Percentiles rank a stretch among this genome's conserved stretches.
These are phyloP conservation scores for Endotrypanum monterogeii DNA, from an alignment of 208 protist genomes.

Conservation along the genomic window DNA sequence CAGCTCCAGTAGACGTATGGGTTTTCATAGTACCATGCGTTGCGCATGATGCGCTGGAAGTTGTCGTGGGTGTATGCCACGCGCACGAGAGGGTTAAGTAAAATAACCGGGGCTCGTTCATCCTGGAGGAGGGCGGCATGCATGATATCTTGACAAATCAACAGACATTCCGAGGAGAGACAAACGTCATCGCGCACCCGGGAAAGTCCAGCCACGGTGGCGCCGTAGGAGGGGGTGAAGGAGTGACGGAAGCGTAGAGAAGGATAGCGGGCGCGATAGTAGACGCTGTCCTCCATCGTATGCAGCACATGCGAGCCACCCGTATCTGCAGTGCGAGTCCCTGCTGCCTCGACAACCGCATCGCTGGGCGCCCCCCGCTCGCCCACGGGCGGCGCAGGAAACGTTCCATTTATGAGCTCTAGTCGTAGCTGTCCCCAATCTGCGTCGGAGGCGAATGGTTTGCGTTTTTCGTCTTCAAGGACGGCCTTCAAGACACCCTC, in stretches of 20 bases:
- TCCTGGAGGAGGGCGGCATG: constrained; percentile 52
- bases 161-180: constrained; percentile 69
- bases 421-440: constrained; percentile 10
- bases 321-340: neutral
- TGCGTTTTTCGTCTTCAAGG: neutral
- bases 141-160: constrained; percentile 67
- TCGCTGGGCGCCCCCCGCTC: neutral
- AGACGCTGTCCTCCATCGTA: constrained; percentile 25
- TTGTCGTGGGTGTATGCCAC: constrained; percentile 60
- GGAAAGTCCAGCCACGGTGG: constrained; percentile 14
- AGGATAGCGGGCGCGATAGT: constrained; percentile 35
- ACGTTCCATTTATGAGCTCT: neutral
- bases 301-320: neutral
- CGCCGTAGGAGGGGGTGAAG: constrained; percentile 57
- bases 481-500: constrained; percentile 5
- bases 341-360: neutral
- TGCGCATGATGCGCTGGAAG: constrained; percentile 38
- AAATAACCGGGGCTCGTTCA: constrained; percentile 44
- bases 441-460: neutral
- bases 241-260: constrained; percentile 63
- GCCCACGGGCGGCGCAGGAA: neutral
- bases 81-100: constrained; percentile 74
- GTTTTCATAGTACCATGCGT: constrained; percentile 33
- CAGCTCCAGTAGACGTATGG: constrained; percentile 31
- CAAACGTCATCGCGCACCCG: constrained; percentile 49